Conservation (phyloP, 2,329 filamentous ascomycete genomes). For the Pseudogymnoascus destructans region DNA sequence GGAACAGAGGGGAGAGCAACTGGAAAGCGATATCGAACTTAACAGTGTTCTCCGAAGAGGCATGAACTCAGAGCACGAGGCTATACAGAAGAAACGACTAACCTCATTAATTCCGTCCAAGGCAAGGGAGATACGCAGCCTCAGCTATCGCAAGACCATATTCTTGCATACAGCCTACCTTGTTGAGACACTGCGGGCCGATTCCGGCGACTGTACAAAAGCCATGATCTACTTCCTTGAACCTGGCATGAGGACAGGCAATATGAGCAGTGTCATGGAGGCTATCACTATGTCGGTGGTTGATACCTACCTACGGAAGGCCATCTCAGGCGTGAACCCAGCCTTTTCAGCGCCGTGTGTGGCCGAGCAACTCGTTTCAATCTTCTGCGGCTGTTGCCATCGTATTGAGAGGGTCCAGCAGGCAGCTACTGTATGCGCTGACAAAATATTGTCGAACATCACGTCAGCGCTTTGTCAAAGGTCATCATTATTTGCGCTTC, state of each 20-base stretch:
- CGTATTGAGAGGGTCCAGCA: constrained; percentile 84
- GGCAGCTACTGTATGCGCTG: constrained; percentile 69
- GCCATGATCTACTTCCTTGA: constrained; percentile 90
- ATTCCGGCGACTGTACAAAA: constrained; percentile 79
- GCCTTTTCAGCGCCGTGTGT: constrained; percentile 83
- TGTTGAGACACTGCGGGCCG: constrained; percentile 76
- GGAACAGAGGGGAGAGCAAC: constrained; percentile 75
- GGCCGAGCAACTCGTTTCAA: constrained; percentile 72
- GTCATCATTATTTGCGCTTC: constrained; percentile 77
- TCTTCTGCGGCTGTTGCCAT: constrained; percentile 86
- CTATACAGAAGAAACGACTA: constrained; percentile 69
- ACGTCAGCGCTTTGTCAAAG: constrained; percentile 86
- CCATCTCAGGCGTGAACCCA: constrained; percentile 55
- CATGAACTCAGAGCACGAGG: constrained; percentile 63
- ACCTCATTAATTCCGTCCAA: constrained; percentile 60
- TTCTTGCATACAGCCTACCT: constrained; percentile 86
- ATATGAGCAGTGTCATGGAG: constrained; percentile 53
- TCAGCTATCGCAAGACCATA: constrained; percentile 83
- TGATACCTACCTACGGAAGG: constrained; percentile 65
- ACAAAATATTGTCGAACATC: constrained; percentile 70
- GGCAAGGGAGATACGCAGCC: constrained; percentile 61
- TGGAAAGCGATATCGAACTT: constrained; percentile 92
- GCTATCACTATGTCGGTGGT: constrained; percentile 55
- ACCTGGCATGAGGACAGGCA: constrained; percentile 58
- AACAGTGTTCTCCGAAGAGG: constrained; percentile 86